phyloP scores from a whole-genome alignment of 2,329 filamentous ascomycete species.

The Cyphellophora europaea region DNA sequence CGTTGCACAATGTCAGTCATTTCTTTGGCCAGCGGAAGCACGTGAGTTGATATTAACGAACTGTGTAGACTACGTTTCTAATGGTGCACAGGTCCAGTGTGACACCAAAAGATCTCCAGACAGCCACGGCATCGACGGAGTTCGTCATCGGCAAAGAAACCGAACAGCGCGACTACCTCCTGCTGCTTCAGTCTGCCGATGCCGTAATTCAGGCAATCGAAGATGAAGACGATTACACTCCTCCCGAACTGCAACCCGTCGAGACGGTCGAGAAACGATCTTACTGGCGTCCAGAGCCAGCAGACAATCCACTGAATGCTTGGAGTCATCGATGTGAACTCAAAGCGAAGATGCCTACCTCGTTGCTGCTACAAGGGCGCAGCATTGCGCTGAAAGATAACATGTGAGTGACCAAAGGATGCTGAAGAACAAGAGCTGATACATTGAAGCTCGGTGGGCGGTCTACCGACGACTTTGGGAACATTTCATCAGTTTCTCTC shows the following conservation, averaged over 20 bases:
- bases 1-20: slow-evolving; percentile 17
- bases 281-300: slow-evolving; percentile 17
- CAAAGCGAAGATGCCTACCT: slow-evolving; percentile 18
- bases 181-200: slow-evolving; percentile 21
- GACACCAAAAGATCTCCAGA: slow-evolving; percentile 14
- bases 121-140: slow-evolving; percentile 14
- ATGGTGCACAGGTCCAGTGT: slow-evolving; percentile 12
- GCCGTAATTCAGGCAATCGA: slow-evolving; percentile 21
- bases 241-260: slow-evolving; percentile 24
- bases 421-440: too few relatives aligned
- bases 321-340: slow-evolving; percentile 31
- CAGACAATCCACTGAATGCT: slow-evolving; percentile 33
- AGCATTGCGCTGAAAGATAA: slow-evolving; percentile 29
- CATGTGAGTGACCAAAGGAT: slow-evolving; percentile 25
- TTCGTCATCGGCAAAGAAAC: slow-evolving; percentile 10
- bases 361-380: slow-evolving; percentile 20
- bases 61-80: slow-evolving; percentile 6
- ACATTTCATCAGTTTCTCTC: slow-evolving; percentile 24
- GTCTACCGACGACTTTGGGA: slow-evolving; percentile 27
- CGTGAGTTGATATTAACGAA: slow-evolving; percentile 4
- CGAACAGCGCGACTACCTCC: slow-evolving; percentile 19
- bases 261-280: slow-evolving; percentile 11
- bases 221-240: slow-evolving; percentile 26
- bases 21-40: slow-evolving; percentile 11
- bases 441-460: too few relatives aligned